A percentile compares a stretch with the other conserved stretches of the same genome.
Conservation (phyloP, 1,139 yeast species). For the Suhomyces guaymorum region DNA sequence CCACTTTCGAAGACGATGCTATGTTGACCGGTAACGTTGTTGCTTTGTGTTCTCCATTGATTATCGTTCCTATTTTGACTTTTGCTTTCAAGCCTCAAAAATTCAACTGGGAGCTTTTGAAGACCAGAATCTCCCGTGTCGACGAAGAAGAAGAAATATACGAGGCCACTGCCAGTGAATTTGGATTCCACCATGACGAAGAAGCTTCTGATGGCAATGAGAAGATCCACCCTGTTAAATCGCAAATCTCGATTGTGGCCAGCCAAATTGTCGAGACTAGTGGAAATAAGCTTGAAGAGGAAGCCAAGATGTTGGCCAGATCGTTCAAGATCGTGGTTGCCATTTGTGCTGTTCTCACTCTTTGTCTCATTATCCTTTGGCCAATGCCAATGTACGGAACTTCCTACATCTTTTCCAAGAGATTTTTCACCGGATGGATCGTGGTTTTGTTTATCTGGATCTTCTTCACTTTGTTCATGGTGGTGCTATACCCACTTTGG, state of each 20-base stretch:
- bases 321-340: conserved; percentile 58
- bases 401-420: conserved; percentile 65
- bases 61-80: conserved; percentile 69
- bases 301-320: conserved; percentile 43
- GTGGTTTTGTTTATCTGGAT: conserved; percentile 74
- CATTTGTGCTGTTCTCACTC: conserved; percentile 56
- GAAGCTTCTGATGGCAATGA: conserved; percentile 33
- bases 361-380: conserved; percentile 68
- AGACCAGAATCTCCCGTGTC: conserved; percentile 53
- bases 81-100: conserved; percentile 63
- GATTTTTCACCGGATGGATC: conserved; percentile 83
- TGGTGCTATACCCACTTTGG: conserved; percentile 60
- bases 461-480: conserved; percentile 56
- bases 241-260: conserved; percentile 43
- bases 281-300: conserved; percentile 42
- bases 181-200: conserved; percentile 20
- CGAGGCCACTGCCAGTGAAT: conserved; percentile 29
- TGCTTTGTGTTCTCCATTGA: conserved; percentile 72
- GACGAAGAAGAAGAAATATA: conserved; percentile 66
- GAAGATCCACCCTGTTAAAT: conserved; percentile 39
- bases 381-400: conserved; percentile 91
- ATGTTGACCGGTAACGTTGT: conserved; percentile 87
- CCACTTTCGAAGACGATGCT: conserved; percentile 74
- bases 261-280: conserved; percentile 42
- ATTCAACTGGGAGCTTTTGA: conserved; percentile 69